Base-by-base conservation (phyloP, 306 rosid genomes). In the Lathyrus oleraceus region DNA sequence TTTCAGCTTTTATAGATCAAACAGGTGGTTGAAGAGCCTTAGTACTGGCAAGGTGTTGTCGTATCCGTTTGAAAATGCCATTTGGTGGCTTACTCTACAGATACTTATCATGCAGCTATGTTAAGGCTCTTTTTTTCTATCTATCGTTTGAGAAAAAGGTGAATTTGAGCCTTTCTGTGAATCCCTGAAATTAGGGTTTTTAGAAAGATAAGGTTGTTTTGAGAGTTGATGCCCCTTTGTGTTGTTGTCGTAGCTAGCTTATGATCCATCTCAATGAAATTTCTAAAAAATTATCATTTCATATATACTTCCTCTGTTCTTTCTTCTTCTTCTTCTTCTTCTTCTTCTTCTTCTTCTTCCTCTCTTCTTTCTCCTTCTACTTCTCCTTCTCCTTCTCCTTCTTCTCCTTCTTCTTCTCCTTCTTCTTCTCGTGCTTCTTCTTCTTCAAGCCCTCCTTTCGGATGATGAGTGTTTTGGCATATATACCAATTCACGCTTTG, bases 101-200 rank as follows among this genome's bases (percentile, higher is more conserved):
- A 62, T 48, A 48, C 69, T 67, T 62, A 27, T 75, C 28, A 49
- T 35, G 70, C 80, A 68, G 80, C 75, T 42, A 48, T 25, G 70
- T 9, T 25, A 11, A 62, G 43, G 70, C 54, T 62, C 27, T 49
- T 73, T 10, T 60, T 32, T 48, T 49, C 30, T 36, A 20, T 44
- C 25, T 36, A 1, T 52, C 51, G 64, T 23, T 60, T 59, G 57
- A 35, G 45, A 57, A 3, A 44, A 44, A 5, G 51, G 51, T n/a
- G 51, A 44, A 44, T 44, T 6, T 76, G 79, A 67, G 79, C 69
- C 74, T 75, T 39, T 0, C 40, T 36, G 15, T n/a, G 44, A 8
- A 59, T 8, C 65, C 65, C 25, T 8, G 8, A 0, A 3, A 15
- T 7, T 10, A 8, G 23, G 44, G 23, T 59, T 30, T 56, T 47